phyloP scores from a whole-genome alignment of 371 early-diverging fungal genomes.

The Lichtheimia hyalospora region DNA sequence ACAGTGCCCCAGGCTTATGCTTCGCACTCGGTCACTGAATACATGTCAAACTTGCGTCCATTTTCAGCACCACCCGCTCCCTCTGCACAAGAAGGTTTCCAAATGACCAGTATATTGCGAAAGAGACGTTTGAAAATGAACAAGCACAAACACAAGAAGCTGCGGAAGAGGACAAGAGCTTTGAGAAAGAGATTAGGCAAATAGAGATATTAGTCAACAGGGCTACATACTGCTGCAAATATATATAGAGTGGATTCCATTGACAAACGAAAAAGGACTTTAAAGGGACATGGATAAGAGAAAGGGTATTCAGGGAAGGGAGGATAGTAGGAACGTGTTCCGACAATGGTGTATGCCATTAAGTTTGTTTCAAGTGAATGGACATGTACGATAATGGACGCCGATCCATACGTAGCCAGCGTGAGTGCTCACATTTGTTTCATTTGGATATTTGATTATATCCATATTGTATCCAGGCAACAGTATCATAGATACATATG shows the following conservation, averaged over 20 bases:
- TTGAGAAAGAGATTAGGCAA: conserved; percentile 79
- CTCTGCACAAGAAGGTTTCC: conserved; percentile 26
- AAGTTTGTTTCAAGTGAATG: no score
- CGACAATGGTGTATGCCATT: no score
- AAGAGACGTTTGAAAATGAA: conserved; percentile 86
- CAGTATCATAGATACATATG: no score
- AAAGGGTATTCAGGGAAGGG: not conserved
- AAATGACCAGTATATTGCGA: conserved; percentile 69
- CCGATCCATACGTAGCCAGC: no score
- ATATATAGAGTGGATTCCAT: not conserved
- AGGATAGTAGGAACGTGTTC: no score
- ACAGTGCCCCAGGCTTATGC: conserved; percentile 8
- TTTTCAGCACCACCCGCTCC: conserved; percentile 42
- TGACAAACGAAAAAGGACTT: no score
- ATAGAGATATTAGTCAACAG: conserved; percentile 37
- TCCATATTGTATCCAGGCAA: no score
- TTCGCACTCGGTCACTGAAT: conserved; percentile 23
- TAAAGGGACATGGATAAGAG: no score
- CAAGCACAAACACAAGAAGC: conserved; percentile 85
- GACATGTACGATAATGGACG: no score
- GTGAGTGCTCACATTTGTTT: no score
- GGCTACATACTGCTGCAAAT: not conserved
- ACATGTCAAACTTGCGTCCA: conserved; percentile 39
- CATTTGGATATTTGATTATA: no score
- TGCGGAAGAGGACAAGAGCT: conserved; percentile 79